phyloP scores from a whole-genome alignment of 257 asterid species.

The Plectranthus barbatus region DNA sequence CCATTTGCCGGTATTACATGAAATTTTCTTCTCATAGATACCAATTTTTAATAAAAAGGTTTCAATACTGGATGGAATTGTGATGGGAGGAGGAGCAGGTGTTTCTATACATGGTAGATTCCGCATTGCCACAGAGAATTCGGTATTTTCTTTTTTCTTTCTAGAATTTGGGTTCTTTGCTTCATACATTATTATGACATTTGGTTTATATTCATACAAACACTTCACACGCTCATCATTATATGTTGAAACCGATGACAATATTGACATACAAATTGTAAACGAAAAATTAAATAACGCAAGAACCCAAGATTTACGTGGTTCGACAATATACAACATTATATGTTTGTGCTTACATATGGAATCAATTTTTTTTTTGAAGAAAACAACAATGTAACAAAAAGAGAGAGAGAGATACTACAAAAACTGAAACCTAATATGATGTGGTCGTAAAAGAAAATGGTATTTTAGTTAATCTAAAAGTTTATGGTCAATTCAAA shows the following conservation, averaged over 20 bases:
- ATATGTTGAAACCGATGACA: not conserved
- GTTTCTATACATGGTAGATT: slow-evolving; percentile 82
- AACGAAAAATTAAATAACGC: no score
- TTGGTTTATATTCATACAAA: no score
- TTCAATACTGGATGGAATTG: slow-evolving; percentile 86
- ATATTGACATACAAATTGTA: no score
- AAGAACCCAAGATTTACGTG: no score
- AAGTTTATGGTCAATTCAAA: no score
- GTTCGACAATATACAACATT: no score
- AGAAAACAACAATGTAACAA: no score
- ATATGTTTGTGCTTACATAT: no score
- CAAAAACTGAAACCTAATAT: not conserved
- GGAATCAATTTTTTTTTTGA: not conserved
- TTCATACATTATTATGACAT: not conserved
- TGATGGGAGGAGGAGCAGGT: slow-evolving; percentile 98
- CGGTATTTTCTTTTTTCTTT: slow-evolving; percentile 37
- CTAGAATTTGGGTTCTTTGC: not conserved
- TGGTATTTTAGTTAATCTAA: no score
- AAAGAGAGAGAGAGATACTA: no score
- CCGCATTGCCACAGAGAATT: slow-evolving; percentile 82
- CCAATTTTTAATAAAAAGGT: slow-evolving; percentile 38
- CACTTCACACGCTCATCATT: not conserved
- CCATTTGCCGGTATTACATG: not conserved
- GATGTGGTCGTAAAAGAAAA: not conserved
- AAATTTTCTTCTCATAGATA: slow-evolving; percentile 1